Base-by-base conservation (phyloP, 2,329 filamentous ascomycete species). In the Neophaeococcomyces mojaviensis region DNA sequence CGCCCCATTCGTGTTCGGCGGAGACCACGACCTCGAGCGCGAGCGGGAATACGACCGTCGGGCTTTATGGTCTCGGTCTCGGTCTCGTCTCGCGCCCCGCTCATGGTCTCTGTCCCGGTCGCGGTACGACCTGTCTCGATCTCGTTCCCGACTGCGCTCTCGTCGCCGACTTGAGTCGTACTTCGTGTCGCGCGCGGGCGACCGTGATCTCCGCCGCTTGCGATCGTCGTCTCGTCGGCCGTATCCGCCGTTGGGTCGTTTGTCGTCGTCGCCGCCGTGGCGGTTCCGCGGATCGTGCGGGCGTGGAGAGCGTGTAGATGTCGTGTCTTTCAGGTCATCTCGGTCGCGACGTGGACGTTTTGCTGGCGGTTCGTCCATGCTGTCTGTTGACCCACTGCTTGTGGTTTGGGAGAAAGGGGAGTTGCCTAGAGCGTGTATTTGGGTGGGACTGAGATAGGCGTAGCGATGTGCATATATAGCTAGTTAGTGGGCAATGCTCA, bases 311-410 rank as follows among this genome's bases (percentile, higher is more conserved):
- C 55, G 55, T 30, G 56, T 58, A 22, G 56, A 53, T 22, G 55
- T 16, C 16, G 55, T 60, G 33, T 67, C 63, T 43, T 64, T 62
- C 47, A 61, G 58, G 51, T 84, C 79, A 76, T 78, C 79, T 43
- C 74, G 78, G 55, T 82, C 69, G 39, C 69, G 64, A 49, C 71
- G 68, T 16, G 70, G 60, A 41, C 73, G 72, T 59, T 75, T 76
- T 43, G 70, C 62, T 49, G 74, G 68, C 54, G 70, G 71, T 55
- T 77, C 74, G 19, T 73, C 63, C 76, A 78, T 78, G 26, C 5
- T 31, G 24, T 28, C 5, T 28, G 24, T 28, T 28, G 24, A 6
- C 10, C 5, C 24, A 6, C 10, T 28, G 24, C 24, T 28, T 28
- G 24, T 28, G 24, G 5, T 28, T 28, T 10, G n/a, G n/a, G n/a